Base-by-base conservation (phyloP, 2,329 filamentous ascomycete species). In the Phialocephala sp. region DNA sequence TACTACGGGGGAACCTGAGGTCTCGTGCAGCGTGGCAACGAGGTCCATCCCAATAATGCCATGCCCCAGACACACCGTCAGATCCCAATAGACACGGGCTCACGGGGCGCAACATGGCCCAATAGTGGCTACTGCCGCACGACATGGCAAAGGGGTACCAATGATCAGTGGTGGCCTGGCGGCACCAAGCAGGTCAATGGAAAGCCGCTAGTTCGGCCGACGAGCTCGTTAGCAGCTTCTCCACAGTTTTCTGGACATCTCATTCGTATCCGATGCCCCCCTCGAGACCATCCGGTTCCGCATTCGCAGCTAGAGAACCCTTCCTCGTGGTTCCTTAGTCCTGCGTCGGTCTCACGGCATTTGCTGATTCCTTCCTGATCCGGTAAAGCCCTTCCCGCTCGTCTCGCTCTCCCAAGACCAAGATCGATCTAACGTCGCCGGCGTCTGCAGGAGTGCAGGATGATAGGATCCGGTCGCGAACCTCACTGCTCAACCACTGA, bases 181-280 rank as follows among this genome's bases (percentile, higher is more conserved):
- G 50, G 24, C 50, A 54, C 47, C 47, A 22, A 54, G 50, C 24
- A 54, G 50, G 50, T 54, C 24, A 54, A 54, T 54, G 27, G 50
- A 54, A 54, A 27, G 22, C 50, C 6, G 27, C 50, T 54, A 18
- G 50, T 27, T 32, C 24, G 50, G 50, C 50, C 24, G 24, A 27
- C 24, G 18, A 32, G 50, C 24, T 32, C 50, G 27, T 35, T 54
- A 9, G 32, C 50, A 35, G 50, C 50, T 32, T 32, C 50, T 32
- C 50, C 24, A 32, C 50, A 27, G 12, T 3, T 3, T 35, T 54
- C 50, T 32, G 27, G 24, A 15, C 50, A 15, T 54, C 18, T 54
- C 22, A 54, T 54, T 54, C 50, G 50, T 35, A 35, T 32, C 8
- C 2, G 50, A 35, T 54, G 50, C 50, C 50, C 50, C 32, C 50